phyloP scores from a whole-genome alignment of 106 monocot species.

The Platanthera guangdongensis region DNA sequence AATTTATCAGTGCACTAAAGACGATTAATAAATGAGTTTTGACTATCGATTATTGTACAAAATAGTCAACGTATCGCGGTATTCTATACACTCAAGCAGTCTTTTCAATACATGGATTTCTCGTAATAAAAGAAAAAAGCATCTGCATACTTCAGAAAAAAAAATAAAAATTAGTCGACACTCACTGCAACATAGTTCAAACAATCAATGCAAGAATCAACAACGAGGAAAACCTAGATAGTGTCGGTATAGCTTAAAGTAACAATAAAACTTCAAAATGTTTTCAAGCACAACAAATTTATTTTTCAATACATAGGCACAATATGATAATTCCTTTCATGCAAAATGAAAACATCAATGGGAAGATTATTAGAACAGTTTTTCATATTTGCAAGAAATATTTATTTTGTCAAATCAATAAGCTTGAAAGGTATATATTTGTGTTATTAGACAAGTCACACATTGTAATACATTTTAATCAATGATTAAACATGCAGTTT shows the following conservation, averaged over 20 bases:
- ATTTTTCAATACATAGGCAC: neutral
- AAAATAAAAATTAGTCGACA: neutral
- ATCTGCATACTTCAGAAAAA: neutral
- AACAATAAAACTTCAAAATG: neutral
- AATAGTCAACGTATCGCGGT: neutral
- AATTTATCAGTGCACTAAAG: neutral
- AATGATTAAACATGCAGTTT: neutral
- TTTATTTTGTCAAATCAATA: neutral
- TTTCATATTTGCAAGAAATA: neutral
- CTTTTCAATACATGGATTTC: neutral
- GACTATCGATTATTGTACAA: neutral
- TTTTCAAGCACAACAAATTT: neutral
- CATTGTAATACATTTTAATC: neutral
- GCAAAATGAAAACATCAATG: neutral
- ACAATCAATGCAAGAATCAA: neutral
- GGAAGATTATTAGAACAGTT: neutral
- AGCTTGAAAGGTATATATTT: neutral
- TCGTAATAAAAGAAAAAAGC: neutral
- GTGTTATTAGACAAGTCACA: neutral
- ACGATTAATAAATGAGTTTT: neutral
- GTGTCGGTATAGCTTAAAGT: neutral
- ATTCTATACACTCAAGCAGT: neutral
- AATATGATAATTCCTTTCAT: neutral
- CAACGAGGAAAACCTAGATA: neutral
- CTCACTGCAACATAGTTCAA: neutral